phyloP scores from a whole-genome alignment of 2,329 filamentous ascomycete genomes.

The Cladobotryum protrusum region DNA sequence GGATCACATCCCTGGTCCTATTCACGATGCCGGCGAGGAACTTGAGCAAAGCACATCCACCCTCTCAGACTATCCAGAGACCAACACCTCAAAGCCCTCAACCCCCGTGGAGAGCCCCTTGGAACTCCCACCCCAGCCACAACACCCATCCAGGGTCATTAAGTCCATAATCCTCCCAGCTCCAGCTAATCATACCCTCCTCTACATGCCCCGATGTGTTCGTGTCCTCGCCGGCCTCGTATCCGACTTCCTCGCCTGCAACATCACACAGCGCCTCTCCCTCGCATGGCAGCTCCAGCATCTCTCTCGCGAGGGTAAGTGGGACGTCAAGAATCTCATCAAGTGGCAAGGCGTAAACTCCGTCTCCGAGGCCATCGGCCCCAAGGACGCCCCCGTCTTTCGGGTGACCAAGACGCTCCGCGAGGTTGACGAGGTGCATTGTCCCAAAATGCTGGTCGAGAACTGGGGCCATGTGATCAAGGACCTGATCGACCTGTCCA shows the following conservation, averaged over 20 bases:
- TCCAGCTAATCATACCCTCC: constrained; percentile 75
- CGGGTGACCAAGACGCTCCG: constrained; percentile 89
- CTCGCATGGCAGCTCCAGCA: constrained; percentile 89
- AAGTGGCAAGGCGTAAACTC: constrained; percentile 82
- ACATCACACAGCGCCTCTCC: constrained; percentile 71
- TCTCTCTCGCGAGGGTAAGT: constrained; percentile 84
- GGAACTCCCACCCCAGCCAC: constrained; percentile 41
- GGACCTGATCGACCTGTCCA: constrained; percentile 83
- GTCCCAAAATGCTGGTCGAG: constrained; percentile 63
- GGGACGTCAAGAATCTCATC: constrained; percentile 92
- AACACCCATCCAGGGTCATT: constrained; percentile 48
- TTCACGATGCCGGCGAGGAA: constrained; percentile 21
- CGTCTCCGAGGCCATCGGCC: constrained; percentile 70
- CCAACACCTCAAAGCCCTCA: constrained; percentile 28
- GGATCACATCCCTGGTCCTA: constrained; percentile 29
- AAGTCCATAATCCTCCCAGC: constrained; percentile 65
- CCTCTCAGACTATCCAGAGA: constrained; percentile 20
- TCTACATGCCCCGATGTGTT: constrained; percentile 71
- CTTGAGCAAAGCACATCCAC: constrained; percentile 26
- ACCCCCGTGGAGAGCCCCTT: constrained; percentile 38
- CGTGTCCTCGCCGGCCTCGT: constrained; percentile 75
- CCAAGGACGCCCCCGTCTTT: constrained; percentile 52
- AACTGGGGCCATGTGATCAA: constrained; percentile 62
- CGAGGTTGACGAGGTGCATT: constrained; percentile 79
- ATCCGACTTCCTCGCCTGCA: constrained; percentile 69